phyloP scores from a whole-genome alignment of 2,329 filamentous ascomycete species.

The Aspergillus hiratsukae region DNA sequence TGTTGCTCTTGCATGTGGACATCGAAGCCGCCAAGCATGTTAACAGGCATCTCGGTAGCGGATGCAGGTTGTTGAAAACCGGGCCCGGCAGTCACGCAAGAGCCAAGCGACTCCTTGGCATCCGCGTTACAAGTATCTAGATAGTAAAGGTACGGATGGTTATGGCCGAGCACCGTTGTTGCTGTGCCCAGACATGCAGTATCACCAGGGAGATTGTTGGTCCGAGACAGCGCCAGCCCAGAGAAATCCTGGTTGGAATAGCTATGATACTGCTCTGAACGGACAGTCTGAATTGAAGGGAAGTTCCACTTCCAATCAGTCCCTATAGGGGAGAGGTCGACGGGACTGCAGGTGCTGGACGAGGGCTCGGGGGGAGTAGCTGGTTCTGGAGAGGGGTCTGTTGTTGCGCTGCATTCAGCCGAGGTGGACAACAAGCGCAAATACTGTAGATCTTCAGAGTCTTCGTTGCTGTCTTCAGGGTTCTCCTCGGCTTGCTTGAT shows the following conservation, averaged over 20 bases:
- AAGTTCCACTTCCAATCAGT: constrained; percentile 28
- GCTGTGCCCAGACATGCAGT: constrained; percentile 10
- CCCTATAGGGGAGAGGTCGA: constrained; percentile 12
- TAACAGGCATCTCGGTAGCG: constrained; percentile 15
- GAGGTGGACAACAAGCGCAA: constrained; percentile 33
- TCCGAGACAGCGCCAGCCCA: constrained; percentile 17
- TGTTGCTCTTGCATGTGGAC: constrained; percentile 21
- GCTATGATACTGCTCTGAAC: constrained; percentile 15
- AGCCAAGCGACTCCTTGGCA: constrained; percentile 10
- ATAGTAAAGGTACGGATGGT: constrained; percentile 24
- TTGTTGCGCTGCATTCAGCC: constrained; percentile 33
- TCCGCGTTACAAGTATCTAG: constrained; percentile 13
- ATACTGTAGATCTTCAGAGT: constrained; percentile 34
- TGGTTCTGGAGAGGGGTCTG: constrained; percentile 37
- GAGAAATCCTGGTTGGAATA: constrained; percentile 20
- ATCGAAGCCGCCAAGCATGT: constrained; percentile 23
- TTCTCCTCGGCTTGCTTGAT: constrained; percentile 42
- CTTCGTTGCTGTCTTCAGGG: constrained; percentile 31
- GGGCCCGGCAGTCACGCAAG: constrained; percentile 12
- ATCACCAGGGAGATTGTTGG: constrained; percentile 10
- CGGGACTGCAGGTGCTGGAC: constrained; percentile 18
- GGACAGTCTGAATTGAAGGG: constrained; percentile 15
- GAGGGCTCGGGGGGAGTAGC: constrained; percentile 30
- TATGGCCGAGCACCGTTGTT: constrained; percentile 9
- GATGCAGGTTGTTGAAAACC: constrained; percentile 11